These are phyloP conservation scores for Cylindrotheca fusiformis DNA, from an alignment of 108 stramenopile genomes.

Conservation along the genomic window DNA sequence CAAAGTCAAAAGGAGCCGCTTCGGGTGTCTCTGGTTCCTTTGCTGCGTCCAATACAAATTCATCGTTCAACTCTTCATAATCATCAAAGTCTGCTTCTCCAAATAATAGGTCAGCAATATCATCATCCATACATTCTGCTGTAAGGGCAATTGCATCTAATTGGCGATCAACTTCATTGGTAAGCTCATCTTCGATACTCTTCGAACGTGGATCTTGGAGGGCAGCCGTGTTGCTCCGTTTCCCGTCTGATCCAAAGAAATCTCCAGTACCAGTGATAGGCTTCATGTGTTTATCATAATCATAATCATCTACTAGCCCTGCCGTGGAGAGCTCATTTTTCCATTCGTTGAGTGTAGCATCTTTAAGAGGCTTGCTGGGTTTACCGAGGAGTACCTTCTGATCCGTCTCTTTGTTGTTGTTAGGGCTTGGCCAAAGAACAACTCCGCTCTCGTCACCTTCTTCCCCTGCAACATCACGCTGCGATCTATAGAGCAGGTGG, in stretches of 20 bases:
- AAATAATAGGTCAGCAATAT: conserved; percentile 88
- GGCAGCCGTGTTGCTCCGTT: conserved; percentile 21
- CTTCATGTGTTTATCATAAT: conserved; percentile 88
- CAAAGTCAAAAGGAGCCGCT: conserved; percentile 84
- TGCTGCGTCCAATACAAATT: conserved; percentile 91
- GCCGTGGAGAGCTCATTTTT: conserved; percentile 22
- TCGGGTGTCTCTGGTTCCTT: conserved; percentile 51
- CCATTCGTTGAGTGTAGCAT: conserved; percentile 22
- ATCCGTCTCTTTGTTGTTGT: conserved; percentile 51
- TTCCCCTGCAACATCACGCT: conserved; percentile 70
- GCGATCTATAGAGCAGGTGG: conserved; percentile 75
- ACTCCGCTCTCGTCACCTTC: conserved; percentile 41
- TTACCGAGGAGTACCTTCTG: conserved; percentile 32
- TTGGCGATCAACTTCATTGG: conserved; percentile 75
- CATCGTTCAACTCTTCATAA: conserved; percentile 92
- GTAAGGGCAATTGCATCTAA: conserved; percentile 84
- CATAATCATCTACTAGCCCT: conserved; percentile 71
- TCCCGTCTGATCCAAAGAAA: conserved; percentile 18
- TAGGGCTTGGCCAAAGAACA: conserved; percentile 65
- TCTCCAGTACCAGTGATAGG: conserved; percentile 70
- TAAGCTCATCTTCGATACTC: conserved; percentile 45
- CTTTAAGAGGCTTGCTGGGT: background rate
- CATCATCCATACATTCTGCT: conserved; percentile 92
- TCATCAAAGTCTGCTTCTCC: conserved; percentile 76
- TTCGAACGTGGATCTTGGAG: conserved; percentile 44